A percentile compares a stretch with the other conserved stretches of the same genome.
phyloP scores from a whole-genome alignment of 202 grass and related monocot species.

The Miscanthus sacchariflorus region DNA sequence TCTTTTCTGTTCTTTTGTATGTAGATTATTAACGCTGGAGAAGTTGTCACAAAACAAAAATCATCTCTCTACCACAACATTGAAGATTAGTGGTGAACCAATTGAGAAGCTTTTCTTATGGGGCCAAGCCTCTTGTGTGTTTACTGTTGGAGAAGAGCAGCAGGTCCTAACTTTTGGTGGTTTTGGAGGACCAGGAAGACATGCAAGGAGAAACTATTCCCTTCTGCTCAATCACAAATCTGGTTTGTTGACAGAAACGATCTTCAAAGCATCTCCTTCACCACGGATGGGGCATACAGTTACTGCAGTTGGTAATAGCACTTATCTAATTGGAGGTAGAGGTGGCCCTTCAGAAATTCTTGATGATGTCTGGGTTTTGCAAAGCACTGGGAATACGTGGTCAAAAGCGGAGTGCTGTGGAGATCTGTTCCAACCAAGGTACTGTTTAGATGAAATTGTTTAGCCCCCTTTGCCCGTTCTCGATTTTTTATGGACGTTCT shows the following conservation, averaged over 20 bases:
- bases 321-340: conserved; percentile 94
- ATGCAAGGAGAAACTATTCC: conserved; percentile 78
- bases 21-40: conserved; percentile 71
- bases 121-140: conserved; percentile 80
- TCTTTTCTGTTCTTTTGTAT: conserved; percentile 26
- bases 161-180: conserved; percentile 83
- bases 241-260: conserved; percentile 67
- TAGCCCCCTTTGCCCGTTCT: neutral
- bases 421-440: conserved; percentile 70
- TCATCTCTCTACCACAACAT: conserved; percentile 54
- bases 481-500: conserved; percentile 40
- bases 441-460: conserved; percentile 25
- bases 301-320: conserved; percentile 54
- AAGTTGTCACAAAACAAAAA: conserved; percentile 45
- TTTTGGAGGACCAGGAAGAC: conserved; percentile 90
- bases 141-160: conserved; percentile 54
- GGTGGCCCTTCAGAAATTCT: conserved; percentile 84
- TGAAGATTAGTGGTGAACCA: conserved; percentile 73
- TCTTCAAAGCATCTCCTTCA: conserved; percentile 57
- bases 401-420: conserved; percentile 65
- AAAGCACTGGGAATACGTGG: conserved; percentile 66
- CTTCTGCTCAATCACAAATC: conserved; percentile 71
- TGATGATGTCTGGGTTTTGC: conserved; percentile 86
- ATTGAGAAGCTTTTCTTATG: conserved; percentile 91
- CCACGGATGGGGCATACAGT: conserved; percentile 86